Evolutionary conservation across 768 basidiomycete genomes (phyloP).

Genomic region (Tulasnella calospora): DNA sequence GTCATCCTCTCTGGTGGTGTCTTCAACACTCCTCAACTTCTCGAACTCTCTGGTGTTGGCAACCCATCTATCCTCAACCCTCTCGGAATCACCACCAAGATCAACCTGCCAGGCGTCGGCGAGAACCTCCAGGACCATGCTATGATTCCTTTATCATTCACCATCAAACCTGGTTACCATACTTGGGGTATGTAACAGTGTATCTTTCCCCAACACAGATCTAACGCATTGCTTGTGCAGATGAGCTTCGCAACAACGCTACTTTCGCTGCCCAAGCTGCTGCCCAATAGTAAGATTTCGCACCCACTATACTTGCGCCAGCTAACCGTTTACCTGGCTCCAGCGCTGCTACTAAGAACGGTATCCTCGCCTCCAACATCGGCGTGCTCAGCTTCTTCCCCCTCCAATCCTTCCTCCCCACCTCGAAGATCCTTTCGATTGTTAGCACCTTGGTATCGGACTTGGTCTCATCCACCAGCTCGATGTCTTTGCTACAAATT

Average conservation of each 20-base stretch:
- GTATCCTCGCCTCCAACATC: slow-evolving; percentile 27
- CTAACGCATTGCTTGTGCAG: not conserved
- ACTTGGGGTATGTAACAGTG: not conserved
- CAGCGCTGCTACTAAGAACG: slow-evolving; percentile 24
- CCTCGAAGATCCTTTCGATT: slow-evolving; percentile 32
- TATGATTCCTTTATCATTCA: not conserved
- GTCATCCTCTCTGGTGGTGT: slow-evolving; percentile 44
- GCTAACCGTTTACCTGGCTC: not conserved
- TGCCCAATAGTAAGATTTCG: not conserved
- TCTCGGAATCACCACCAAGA: slow-evolving; percentile 46
- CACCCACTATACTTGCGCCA: not conserved
- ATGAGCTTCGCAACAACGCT: slow-evolving; percentile 15
- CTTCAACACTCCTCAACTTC: slow-evolving; percentile 49
- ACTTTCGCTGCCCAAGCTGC: slow-evolving; percentile 11
- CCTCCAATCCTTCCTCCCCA: slow-evolving; percentile 25
- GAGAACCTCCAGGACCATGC: slow-evolving; percentile 22
- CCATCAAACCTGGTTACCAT: slow-evolving; percentile 3
- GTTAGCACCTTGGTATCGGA: not conserved
- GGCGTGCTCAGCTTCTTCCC: slow-evolving; percentile 25
- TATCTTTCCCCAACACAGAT: not conserved
- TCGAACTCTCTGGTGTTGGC: slow-evolving; percentile 69
- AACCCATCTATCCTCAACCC: slow-evolving; percentile 44
- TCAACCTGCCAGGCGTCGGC: slow-evolving; percentile 64
- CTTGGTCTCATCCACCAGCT: not conserved
- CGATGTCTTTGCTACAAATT: slow-evolving; percentile 13